Evolutionary conservation across 176 grass and related monocot genomes (phyloP).

Genomic region (Rhynchospora breviuscula): DNA sequence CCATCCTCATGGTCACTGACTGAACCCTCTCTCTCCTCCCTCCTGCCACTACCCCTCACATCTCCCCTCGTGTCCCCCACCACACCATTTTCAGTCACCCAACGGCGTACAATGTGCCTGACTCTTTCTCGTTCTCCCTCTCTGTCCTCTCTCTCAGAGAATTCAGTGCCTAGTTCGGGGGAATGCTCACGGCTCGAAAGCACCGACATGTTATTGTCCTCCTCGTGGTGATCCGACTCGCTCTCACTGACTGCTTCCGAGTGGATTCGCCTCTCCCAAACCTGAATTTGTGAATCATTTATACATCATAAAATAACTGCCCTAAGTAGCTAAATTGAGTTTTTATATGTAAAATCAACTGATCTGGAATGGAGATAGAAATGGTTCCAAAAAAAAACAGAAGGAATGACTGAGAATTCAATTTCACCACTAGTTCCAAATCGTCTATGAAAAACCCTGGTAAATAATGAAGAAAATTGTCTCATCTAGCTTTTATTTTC

Average conservation of each 20-base stretch:
- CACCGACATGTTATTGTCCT: constrained; percentile 12
- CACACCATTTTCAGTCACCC: constrained; percentile 29
- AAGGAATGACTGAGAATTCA: neutral
- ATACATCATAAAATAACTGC: neutral
- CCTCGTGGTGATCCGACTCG: constrained; percentile 37
- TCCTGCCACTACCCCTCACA: constrained; percentile 18
- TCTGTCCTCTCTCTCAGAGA: constrained; percentile 21
- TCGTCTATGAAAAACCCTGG: neutral
- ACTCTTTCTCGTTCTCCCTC: constrained; percentile 13
- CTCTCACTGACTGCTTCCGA: constrained; percentile 51
- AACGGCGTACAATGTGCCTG: constrained; percentile 31
- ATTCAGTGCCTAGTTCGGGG: constrained; percentile 33
- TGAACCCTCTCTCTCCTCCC: constrained; percentile 31
- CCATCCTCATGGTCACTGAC: constrained; percentile 8
- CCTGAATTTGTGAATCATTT: constrained; percentile 7
- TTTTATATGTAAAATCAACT: neutral
- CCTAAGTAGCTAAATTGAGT: neutral
- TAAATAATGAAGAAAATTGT: neutral
- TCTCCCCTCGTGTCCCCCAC: constrained; percentile 25
- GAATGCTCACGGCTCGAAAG: constrained; percentile 73
- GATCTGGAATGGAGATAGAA: neutral
- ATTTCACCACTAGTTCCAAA: neutral
- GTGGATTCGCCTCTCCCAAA: constrained; percentile 16
- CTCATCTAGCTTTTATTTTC: neutral
- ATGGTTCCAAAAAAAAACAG: neutral